Evolutionary conservation across 2,329 filamentous ascomycete genomes (phyloP), one percentile per base, ranked within the genome.

Genomic region (Aspergillus thermomutatus): DNA sequence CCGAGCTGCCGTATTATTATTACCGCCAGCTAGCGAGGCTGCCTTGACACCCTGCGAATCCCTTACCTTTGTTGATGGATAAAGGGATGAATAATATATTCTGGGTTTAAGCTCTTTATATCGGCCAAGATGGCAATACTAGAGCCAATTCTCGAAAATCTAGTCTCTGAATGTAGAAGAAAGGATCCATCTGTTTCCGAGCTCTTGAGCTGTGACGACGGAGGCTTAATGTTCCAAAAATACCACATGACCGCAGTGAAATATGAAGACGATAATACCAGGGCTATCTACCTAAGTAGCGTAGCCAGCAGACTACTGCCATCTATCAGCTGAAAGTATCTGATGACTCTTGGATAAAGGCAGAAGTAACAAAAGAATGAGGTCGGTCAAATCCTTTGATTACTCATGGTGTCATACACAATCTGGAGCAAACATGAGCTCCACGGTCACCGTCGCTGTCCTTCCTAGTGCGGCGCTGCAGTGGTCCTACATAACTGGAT

Each of bases 1-100:
- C 63, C 58, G 54, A 26, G 10, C 43, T 46, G 60, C 59, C 49
- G 65, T 63, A 65, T 63, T 63, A 67, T 68, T 62, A 64, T 62
- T 52, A 51, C 54, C 54, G 43, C 28, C 53, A 53, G 25, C 56
- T 52, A 59, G 53, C 52, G 52, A 25, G 5, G 37, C 23, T 31
- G 19, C 19, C 49, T 17, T 5, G 11, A 23, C 25, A 14, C 43
- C 23, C 23, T 46, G 43, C 14, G 14, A 37, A 14, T 7, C 31
- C 31, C 43, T 46, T 23, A 7, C 43, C 21, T 46, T 25, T 37
- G 5, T 37, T 23, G 21, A 28, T 21, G 14, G 21, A 14, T 10
- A 11, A 25, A 8, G 51, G 23, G n/a, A 47, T 28, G 21, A 40
- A 21, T 14, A 17, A 17, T 17, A 37, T 37, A 7, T 37, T 17